A percentile compares a stretch with the other conserved stretches of the same genome.
Conservation (phyloP, 139 green algal genomes). For the Chlorella sp. region DNA sequence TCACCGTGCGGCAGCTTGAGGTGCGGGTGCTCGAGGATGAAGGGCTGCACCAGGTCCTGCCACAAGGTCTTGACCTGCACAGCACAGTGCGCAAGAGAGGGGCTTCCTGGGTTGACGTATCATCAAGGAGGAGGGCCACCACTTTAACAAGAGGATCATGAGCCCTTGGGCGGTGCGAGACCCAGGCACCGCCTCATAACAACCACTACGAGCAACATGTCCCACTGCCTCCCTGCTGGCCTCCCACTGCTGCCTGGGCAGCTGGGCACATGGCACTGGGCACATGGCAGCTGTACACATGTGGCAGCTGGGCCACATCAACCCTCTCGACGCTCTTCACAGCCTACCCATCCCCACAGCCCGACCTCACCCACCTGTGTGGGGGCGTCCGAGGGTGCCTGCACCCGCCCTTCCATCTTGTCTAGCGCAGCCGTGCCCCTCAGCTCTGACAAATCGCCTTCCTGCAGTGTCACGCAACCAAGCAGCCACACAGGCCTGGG, state of each 20-base stretch:
- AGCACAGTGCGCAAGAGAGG: not conserved
- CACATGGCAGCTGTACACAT: no score
- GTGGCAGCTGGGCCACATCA: no score
- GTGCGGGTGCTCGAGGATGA: slow-evolving; percentile 19
- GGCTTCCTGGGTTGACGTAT: not conserved
- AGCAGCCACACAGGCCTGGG: no score
- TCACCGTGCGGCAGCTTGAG: slow-evolving; percentile 5
- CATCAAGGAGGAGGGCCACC: not conserved
- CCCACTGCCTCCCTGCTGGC: no score
- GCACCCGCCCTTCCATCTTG: slow-evolving; percentile 43
- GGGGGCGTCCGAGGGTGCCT: slow-evolving; percentile 45
- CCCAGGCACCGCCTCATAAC: no score
- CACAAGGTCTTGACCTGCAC: slow-evolving; percentile 19
- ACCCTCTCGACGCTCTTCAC: no score
- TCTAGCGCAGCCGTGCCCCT: slow-evolving; percentile 40
- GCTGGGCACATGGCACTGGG: no score
- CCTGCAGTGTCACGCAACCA: not conserved
- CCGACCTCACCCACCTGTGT: slow-evolving; percentile 31
- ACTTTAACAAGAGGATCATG: not conserved
- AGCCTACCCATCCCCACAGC: no score
- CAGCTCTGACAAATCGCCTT: slow-evolving; percentile 24
- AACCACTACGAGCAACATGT: no score
- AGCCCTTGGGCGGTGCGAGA: not conserved
- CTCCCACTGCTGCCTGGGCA: no score
- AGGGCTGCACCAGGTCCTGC: slow-evolving; percentile 19